Evolutionary conservation across 176 grass and related monocot genomes (phyloP).

Genomic region (Triticum monococcum): DNA sequence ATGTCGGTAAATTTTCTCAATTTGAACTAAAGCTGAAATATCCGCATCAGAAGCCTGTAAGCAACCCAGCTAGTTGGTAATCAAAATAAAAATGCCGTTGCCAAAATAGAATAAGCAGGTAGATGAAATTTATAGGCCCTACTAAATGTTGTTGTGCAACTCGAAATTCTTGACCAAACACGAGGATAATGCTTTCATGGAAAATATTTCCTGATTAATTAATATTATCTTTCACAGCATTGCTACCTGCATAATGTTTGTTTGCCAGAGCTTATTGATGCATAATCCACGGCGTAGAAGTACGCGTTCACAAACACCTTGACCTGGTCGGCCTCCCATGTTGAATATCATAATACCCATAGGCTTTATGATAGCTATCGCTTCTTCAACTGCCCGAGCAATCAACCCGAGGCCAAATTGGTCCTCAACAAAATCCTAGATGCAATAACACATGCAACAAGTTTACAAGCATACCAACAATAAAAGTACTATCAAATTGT

Average conservation of each 20-base stretch:
- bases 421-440: conserved; percentile 86
- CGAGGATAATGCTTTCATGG: not conserved
- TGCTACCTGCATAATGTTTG: conserved; percentile 92
- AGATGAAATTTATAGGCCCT: not conserved
- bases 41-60: conserved; percentile 88
- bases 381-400: conserved; percentile 96
- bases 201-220: not conserved
- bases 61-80: conserved; percentile 26
- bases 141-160: not conserved
- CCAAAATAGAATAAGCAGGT: conserved; percentile 16
- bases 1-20: conserved; percentile 92
- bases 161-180: conserved; percentile 11
- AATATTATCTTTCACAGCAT: not conserved
- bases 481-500: conserved; percentile 4
- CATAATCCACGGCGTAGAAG: conserved; percentile 74
- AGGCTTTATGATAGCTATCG: conserved; percentile 91
- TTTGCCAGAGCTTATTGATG: conserved; percentile 94
- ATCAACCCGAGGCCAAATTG: conserved; percentile 91
- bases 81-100: not conserved
- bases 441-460: conserved; percentile 12
- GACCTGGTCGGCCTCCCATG: conserved; percentile 91
- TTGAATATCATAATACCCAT: conserved; percentile 88
- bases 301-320: conserved; percentile 79
- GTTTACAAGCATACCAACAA: conserved; percentile 15
- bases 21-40: conserved; percentile 94